phyloP scores from a whole-genome alignment of 1,284 basidiomycete genomes.

The Trametes hirsuta region DNA sequence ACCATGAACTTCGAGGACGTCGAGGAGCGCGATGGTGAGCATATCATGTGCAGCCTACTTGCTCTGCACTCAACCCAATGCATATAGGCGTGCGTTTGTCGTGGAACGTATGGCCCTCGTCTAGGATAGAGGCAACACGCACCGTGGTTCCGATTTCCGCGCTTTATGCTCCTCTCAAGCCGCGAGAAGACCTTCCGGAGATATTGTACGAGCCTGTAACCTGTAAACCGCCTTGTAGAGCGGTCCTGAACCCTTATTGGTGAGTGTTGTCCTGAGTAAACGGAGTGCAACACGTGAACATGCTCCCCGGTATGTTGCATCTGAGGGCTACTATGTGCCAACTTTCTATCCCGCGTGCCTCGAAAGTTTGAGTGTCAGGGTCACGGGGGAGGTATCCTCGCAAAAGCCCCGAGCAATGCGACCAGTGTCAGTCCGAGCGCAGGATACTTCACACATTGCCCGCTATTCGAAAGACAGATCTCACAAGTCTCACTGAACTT shows the following conservation, averaged over 20 bases:
- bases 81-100: constrained; percentile 83
- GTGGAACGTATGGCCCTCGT: constrained; percentile 99
- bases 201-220: constrained; percentile 98
- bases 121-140: constrained; percentile 95
- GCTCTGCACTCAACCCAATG: not conserved
- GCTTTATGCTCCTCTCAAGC: constrained; percentile 96
- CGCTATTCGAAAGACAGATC: not conserved
- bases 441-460: no score
- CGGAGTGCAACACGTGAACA: no score
- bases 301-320: no score
- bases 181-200: constrained; percentile 93
- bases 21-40: constrained; percentile 64
- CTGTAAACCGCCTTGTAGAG: constrained; percentile 97
- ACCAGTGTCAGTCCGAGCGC: no score
- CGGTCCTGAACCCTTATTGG: constrained; percentile 98
- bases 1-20: constrained; percentile 59
- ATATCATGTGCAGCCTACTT: not conserved
- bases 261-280: constrained; percentile 38
- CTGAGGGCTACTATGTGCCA: no score
- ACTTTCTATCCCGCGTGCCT: no score
- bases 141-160: constrained; percentile 98
- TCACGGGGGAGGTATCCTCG: no score
- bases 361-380: no score
- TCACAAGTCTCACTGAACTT: not conserved
- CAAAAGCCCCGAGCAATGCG: no score